A percentile compares a stretch with the other conserved stretches of the same genome.
phyloP scores from a whole-genome alignment of 177 flowering plant species.

The Vitis hybrid region DNA sequence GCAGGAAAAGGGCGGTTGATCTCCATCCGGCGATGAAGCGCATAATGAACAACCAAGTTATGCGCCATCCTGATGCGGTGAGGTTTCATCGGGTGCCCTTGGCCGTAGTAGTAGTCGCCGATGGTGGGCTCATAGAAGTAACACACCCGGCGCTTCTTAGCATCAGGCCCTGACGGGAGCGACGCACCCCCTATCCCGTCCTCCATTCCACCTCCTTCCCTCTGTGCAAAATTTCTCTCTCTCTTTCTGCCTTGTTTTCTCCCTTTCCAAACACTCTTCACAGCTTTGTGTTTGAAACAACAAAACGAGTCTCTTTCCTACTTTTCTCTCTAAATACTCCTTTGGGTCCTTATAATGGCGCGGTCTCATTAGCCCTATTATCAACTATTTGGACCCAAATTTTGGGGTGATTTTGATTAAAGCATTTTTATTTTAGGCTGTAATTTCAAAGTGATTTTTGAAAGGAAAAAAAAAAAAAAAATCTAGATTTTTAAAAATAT shows the following conservation, averaged over 20 bases:
- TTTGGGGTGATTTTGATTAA: no score
- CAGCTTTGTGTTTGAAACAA: no score
- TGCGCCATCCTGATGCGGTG: conserved; percentile 90
- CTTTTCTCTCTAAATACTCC: no score
- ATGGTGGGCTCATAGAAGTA: conserved; percentile 87
- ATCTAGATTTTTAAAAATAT: no score
- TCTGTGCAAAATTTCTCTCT: not conserved
- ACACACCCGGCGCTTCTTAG: conserved; percentile 55
- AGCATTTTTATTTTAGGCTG: no score
- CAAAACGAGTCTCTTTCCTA: no score
- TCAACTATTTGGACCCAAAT: no score
- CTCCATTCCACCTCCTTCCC: conserved; percentile 17
- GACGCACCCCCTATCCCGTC: conserved; percentile 41
- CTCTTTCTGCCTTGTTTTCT: not conserved
- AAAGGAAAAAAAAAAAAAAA: no score
- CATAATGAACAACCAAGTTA: conserved; percentile 66
- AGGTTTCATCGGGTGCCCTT: conserved; percentile 93
- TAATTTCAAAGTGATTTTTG: no score
- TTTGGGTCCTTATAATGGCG: no score
- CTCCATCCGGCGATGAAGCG: conserved; percentile 74
- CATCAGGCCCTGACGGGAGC: conserved; percentile 66
- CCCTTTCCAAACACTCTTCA: conserved; percentile 4
- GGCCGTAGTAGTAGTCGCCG: conserved; percentile 88
- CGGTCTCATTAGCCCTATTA: no score
- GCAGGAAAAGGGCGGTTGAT: conserved; percentile 70